Conservation (phyloP, 306 rosid species). For the Mimosa pudica region DNA sequence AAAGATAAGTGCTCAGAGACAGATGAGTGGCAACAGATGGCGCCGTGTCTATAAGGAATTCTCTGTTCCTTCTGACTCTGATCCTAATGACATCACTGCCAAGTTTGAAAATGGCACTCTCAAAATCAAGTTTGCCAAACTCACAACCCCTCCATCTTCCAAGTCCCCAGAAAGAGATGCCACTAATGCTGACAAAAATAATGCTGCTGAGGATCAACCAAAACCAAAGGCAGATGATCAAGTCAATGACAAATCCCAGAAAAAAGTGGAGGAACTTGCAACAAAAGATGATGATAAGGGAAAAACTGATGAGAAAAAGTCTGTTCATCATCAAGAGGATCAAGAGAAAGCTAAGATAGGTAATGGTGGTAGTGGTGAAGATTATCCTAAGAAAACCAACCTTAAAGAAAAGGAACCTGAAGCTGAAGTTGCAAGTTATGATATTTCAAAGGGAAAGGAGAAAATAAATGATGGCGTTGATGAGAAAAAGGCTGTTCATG, state of each 20-base stretch:
- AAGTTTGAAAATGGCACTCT: slow-evolving; percentile 57
- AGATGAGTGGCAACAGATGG: slow-evolving; percentile 35
- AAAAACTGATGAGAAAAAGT: neutral
- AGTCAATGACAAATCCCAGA: neutral
- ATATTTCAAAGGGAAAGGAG: slow-evolving; percentile 15
- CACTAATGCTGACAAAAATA: neutral
- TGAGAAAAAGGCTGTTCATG: neutral
- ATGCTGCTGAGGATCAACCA: slow-evolving; percentile 9
- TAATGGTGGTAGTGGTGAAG: neutral
- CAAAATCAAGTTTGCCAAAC: slow-evolving; percentile 50
- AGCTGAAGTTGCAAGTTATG: neutral
- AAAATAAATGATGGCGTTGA: neutral
- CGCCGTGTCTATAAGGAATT: slow-evolving; percentile 63
- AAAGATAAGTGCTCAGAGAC: slow-evolving; percentile 53
- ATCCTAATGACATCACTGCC: slow-evolving; percentile 46
- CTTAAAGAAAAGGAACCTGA: slow-evolving; percentile 34
- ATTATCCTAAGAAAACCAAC: neutral
- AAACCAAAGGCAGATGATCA: neutral
- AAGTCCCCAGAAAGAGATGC: slow-evolving; percentile 18
- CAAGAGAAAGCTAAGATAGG: neutral
- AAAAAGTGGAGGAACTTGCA: slow-evolving; percentile 4
- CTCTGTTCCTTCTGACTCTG: slow-evolving; percentile 45
- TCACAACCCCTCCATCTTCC: neutral
- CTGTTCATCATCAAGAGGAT: slow-evolving; percentile 2
- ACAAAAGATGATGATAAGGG: slow-evolving; percentile 25